Evolutionary conservation across 768 basidiomycete species (phyloP), one percentile per base, ranked within the genome.

Genomic region (Artomyces pyxidatus): DNA sequence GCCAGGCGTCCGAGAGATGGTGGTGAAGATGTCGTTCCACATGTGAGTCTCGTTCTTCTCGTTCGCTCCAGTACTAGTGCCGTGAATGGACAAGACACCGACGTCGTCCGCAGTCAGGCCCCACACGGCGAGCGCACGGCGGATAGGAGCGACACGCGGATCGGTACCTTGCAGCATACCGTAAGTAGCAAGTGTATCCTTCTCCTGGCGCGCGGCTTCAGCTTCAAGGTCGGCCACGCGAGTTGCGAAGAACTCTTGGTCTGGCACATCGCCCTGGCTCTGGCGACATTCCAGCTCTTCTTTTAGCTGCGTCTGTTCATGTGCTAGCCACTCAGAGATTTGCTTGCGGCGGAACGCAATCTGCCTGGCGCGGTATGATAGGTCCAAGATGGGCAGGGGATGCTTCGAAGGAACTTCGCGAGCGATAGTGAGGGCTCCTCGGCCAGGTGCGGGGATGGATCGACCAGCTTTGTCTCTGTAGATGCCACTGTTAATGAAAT

Each of bases 21-120:
- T 78, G n/a, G 77, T 80, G 69, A 99, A 86, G 63, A 96, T 84
- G 51, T 91, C 83, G 65, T 98, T 93, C 89, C 95, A 98, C 48
- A 97, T 93, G 56, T 82, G 81, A 1, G 91, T 91, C 74, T 99
- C 96, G 64, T 99, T 99, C 72, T 91, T 88, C 74, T 99, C 96
- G 58, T 92, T 92, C 12, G 89, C 89, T 52, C 74, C 78, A 1
- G 89, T 92, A 61, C 89, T 90, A 9, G 89, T 92, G 22, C 89
- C 89, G 53, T 92, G 89, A 49, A 92, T 90, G 11, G 89, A 91
- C 48, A 92, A 72, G 26, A 91, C 85, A 52, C 87, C 94, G 54
- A 98, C 79, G 54, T 96, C 91, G 63, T 98, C 94, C 11, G 88
- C 87, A 10, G 78, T 88, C 56, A 99, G 73, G 53, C 93, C 94